Base-by-base conservation (phyloP, 1,284 basidiomycete species). In the Sanghuangporus baumii region DNA sequence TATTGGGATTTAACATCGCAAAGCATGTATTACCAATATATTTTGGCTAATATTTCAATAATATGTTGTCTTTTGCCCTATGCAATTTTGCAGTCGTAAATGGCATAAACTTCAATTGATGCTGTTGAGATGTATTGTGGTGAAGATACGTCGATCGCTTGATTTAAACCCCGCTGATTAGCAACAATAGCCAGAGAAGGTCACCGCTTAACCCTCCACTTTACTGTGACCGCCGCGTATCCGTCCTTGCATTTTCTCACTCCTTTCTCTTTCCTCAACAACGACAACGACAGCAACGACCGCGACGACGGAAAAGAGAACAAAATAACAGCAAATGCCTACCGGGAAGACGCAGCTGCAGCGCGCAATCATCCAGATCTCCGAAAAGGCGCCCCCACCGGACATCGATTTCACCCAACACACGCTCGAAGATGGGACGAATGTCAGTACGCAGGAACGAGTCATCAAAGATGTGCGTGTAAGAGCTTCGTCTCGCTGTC, bases 361-460 rank as follows among this genome's bases (percentile, higher is more conserved):
- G 71, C 82, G 83, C 72, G 89, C 88, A 69, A 87, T 91, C 74
- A 82, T 82, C 68, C 82, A 91, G 78, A 91, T 91, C 67, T 80
- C 85, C 69, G 81, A 83, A 69, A 87, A 86, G 68, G 73, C 79
- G n/a, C 77, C 81, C 41, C 72, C 85, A 14, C 85, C 85, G 46
- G 83, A 87, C 62, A 85, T 94, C 73, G 94, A 96, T 79, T 96
- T 91, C 71, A 94, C 94, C 14, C 88, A 88, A 71, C 93, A 96
- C 75, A 81, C 86, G 67, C 86, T 96, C 66, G 94, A 96, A 66
- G 93, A 95, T 77, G 94, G 94, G 51, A 88, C 84, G 68, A 81
- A 85, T 60, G 90, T 96, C 68, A 93, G 86, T 76, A 93, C 91
- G 16, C 89, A 91, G 74, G 91, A 93, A 74, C 83, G 91, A 65